Conservation (phyloP, 257 asterid genomes). For the Przewalskia tangutica region DNA sequence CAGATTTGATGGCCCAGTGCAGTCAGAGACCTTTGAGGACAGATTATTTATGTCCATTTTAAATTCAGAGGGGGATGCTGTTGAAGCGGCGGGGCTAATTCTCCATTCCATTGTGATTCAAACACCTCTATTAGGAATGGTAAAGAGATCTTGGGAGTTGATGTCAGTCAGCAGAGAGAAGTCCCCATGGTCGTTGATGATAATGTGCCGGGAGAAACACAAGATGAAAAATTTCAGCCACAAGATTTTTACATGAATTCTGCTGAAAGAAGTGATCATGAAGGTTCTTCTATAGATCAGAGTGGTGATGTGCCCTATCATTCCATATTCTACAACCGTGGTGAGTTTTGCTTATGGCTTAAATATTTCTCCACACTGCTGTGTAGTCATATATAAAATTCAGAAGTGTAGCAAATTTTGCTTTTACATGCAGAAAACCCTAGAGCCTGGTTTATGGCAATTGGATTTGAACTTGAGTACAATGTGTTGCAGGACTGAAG, state of each 20-base stretch:
- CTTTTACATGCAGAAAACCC: not conserved
- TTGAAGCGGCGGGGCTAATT: slow-evolving; percentile 26
- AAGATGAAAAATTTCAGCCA: slow-evolving; percentile 19
- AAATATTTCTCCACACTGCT: not conserved
- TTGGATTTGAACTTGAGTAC: not conserved
- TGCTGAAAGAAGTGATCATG: slow-evolving; percentile 30
- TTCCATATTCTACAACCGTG: slow-evolving; percentile 58
- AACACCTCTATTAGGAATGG: slow-evolving; percentile 55
- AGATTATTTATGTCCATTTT: slow-evolving; percentile 22
- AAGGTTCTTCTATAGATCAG: slow-evolving; percentile 17
- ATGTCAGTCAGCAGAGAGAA: slow-evolving; percentile 13
- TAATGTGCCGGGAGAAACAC: slow-evolving; percentile 24
- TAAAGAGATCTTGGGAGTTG: slow-evolving; percentile 28
- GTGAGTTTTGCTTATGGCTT: slow-evolving; percentile 25
- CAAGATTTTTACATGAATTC: slow-evolving; percentile 19
- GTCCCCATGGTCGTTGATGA: slow-evolving; percentile 24
- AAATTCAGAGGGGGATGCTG: slow-evolving; percentile 31
- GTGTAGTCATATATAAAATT: not conserved
- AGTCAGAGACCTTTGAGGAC: slow-evolving; percentile 28
- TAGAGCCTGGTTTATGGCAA: slow-evolving; percentile 5
- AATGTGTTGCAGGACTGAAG: not conserved
- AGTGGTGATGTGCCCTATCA: slow-evolving; percentile 32
- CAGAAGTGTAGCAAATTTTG: not conserved
- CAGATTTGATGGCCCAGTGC: slow-evolving; percentile 16
- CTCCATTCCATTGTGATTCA: slow-evolving; percentile 25